Base-by-base conservation (phyloP, 768 basidiomycete genomes). In the Lactifluus echinatus region DNA sequence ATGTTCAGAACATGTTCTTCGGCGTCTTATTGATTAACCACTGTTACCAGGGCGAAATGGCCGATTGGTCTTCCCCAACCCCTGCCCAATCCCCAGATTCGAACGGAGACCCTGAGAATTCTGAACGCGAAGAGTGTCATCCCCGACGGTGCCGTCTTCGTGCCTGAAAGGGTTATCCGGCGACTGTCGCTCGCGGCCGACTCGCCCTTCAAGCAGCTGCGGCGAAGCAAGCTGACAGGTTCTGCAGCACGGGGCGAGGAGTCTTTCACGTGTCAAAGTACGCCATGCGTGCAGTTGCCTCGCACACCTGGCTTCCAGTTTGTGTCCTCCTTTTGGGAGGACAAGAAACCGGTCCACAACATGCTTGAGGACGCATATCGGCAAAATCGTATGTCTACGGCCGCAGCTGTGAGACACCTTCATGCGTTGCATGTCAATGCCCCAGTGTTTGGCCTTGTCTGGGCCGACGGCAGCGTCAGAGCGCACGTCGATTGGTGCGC, bases 401-500 rank as follows among this genome's bases (percentile, higher is more conserved):
- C 80, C 11, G 71, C 78, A 3, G 74, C 74, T 5, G 73, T 70
- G 1, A 74, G 81, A 1, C 81, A 82, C 62, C 67, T 81, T 23
- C 73, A 79, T 49, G 76, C 79, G 15, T 64, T 80, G 24, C 67
- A 69, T 39, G 68, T 82, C 8, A 57, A 64, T 7, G 74, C 73
- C 4, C 80, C 80, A 2, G 71, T 82, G 1, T 73, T 81, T 53
- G 81, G 80, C 6, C 66, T 82, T 5, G 74, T 81, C 15, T 82
- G 79, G 79, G 73, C 78, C 8, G 74, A 75, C 42, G 76, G 76
- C 17, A 72, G 63, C 10, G 80, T 82, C 34, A 70, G 78, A 29
- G 80, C 79, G 1, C 81, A 82, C 61, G 67, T 80, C 1, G 81
- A 82, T 63, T 82, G 81, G 81, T 79, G 76, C 55, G n/a, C 24